Conservation (phyloP, 2,329 filamentous ascomycete genomes). For the Ceratocystis eucalypticola region DNA sequence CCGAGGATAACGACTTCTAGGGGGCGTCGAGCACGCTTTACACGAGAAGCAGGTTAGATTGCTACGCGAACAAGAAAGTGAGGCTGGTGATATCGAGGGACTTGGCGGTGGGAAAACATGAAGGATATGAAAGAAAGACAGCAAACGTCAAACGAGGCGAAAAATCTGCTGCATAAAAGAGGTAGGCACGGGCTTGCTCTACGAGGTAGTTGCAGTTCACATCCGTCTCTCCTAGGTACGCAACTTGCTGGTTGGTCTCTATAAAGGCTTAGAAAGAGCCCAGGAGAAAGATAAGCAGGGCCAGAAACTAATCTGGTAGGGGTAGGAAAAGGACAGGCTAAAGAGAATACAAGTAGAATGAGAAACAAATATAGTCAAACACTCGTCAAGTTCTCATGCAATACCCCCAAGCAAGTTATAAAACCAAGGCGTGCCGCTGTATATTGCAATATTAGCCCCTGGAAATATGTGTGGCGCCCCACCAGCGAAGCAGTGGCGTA, state of each 20-base stretch:
- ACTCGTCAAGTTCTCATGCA: no score
- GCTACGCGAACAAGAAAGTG: neutral
- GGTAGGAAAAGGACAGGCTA: no score
- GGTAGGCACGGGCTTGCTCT: neutral
- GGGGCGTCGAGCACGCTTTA: neutral
- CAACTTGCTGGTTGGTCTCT: neutral
- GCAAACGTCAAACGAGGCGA: neutral
- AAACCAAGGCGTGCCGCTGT: no score
- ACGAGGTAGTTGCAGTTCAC: neutral
- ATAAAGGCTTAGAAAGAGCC: neutral
- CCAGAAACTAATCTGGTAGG: neutral
- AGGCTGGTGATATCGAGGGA: neutral
- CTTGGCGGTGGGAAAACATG: neutral
- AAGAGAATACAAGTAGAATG: no score
- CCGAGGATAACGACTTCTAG: neutral
- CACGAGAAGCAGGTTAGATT: neutral
- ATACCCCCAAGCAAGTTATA: no score
- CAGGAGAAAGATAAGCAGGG: neutral
- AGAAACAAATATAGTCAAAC: no score
- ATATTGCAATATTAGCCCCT: no score
- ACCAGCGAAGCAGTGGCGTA: no score
- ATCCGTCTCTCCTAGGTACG: neutral
- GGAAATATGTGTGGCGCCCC: no score
- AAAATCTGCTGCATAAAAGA: neutral
- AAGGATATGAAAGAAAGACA: neutral